Conservation (phyloP, 2,329 filamentous ascomycete species). For the Penicillium sp. region DNA sequence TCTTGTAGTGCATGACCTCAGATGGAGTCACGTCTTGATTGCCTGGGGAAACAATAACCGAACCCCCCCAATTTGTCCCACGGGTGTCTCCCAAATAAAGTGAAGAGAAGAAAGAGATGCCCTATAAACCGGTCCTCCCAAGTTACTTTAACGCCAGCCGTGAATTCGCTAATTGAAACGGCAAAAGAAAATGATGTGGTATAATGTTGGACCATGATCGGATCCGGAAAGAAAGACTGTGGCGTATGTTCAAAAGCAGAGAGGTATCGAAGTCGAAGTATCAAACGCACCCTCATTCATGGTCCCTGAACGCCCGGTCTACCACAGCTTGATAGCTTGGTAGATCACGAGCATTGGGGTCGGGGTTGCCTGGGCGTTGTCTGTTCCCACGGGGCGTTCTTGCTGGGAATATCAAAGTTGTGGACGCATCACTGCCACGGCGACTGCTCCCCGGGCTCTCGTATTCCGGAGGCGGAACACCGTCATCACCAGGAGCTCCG, state of each 20-base stretch:
- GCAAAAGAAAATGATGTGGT: slow-evolving; percentile 13
- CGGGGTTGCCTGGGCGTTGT: neutral
- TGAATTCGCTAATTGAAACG: slow-evolving; percentile 22
- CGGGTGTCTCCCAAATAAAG: neutral
- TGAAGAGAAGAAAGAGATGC: slow-evolving; percentile 2
- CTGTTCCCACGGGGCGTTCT: neutral
- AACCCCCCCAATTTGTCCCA: slow-evolving; percentile 2
- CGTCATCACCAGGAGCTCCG: slow-evolving; percentile 32
- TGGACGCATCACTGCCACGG: slow-evolving; percentile 54
- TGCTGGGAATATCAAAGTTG: slow-evolving; percentile 30
- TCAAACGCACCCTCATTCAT: slow-evolving; percentile 5
- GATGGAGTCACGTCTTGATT: slow-evolving; percentile 2
- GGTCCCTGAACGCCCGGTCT: slow-evolving; percentile 10
- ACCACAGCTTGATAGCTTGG: slow-evolving; percentile 23
- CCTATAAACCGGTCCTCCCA: slow-evolving; percentile 9
- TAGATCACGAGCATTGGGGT: slow-evolving; percentile 6
- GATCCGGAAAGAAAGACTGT: neutral
- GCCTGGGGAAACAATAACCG: neutral
- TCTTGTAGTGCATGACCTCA: slow-evolving; percentile 16
- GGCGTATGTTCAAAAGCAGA: slow-evolving; percentile 12
- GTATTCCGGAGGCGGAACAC: slow-evolving; percentile 45
- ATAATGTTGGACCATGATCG: neutral
- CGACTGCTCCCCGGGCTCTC: slow-evolving; percentile 57
- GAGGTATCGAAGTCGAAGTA: slow-evolving; percentile 1
- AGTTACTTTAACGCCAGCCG: slow-evolving; percentile 23